Base-by-base conservation (phyloP, 148 eudicot species). In the Cornus controversa region DNA sequence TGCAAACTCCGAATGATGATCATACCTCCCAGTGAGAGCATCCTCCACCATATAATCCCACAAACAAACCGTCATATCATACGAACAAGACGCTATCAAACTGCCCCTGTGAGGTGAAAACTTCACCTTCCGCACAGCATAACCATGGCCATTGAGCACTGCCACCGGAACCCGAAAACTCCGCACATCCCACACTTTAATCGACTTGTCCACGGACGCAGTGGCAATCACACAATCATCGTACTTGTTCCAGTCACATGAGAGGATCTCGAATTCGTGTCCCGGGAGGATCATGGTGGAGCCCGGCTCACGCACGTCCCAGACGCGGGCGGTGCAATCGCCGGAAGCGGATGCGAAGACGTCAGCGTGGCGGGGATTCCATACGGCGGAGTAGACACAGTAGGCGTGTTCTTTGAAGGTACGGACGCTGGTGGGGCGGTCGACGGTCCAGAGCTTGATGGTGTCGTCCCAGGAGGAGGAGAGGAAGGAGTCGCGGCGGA, bases 41-140 rank as follows among this genome's bases (percentile, higher is more conserved):
- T 94, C 98, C 78, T 94, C 98, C 77, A 93, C 89, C 93, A 89
- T 91, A 73, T 86, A 92, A 81, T 94, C 97, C 98, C 98, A 95
- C 88, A 95, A 80, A 83, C 96, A 91, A 47, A 95, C 93, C 0
- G 86, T 87, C 98, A 94, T 94, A 74, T 94, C 98, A 75, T 94
- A 94, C 0, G 98, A 94, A 80, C 98, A 94, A 15, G 96, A 91
- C 81, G 87, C 88, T 0, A 95, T 76, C 80, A 89, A 67, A 77
- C 88, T 93, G 72, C 86, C 84, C 68, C 87, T 80, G 80, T 95
- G 98, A 2, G 97, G 98, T n/a, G 98, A 90, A 69, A 87, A 95
- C 85, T 88, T 93, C 40, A 95, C 94, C 86, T 86, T 95, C 85
- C 98, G 85, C 36, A 93, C 98, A 0, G 98, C 98, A 67, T 91